Base-by-base conservation (phyloP, 768 basidiomycete genomes). In the Trametes sanguinea region DNA sequence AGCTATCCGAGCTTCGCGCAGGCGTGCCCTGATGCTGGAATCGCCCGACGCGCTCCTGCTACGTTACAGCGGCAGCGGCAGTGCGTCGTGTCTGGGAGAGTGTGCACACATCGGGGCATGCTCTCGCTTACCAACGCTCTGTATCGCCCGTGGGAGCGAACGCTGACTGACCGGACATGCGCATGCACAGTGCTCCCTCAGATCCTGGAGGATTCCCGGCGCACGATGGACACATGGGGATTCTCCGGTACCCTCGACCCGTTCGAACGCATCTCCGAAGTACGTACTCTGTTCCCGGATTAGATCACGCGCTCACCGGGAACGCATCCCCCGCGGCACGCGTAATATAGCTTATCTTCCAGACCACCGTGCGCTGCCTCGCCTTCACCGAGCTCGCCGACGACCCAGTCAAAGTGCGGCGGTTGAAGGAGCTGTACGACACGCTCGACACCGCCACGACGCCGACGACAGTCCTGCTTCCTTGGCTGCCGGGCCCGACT, bases 401-500 rank as follows among this genome's bases (percentile, higher is more conserved):
- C 65, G 84, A 91, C 68, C 76, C 85, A 40, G 78, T 69, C 27
- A 74, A 82, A 54, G 90, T 90, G 64, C 75, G 78, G 46, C 85
- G 83, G 22, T 80, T 92, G 61, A 86, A 85, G 70, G 70, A 70
- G 52, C 75, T 91, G 53, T 91, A 91, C 67, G 87, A 90, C 68
- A 77, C 74, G 39, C 78, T 92, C 56, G 90, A 92, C 67, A 76
- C 75, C 16, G 85, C 85, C 47, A 90, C 88, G 2, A 91, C 90
- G 0, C 88, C 89, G 0, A 81, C 85, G 2, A 87, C 86, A 3
- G 80, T 92, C 57, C 80, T 92, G 14, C 73, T 90, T 33, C 90
- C 90, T 40, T 92, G 90, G 90, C 75, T 92, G 51, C 90, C 90
- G 8, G 84, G 82, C 47, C 86, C 85, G 4, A 86, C 87, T 17